A percentile compares a stretch with the other conserved stretches of the same genome.
These are phyloP conservation scores for Aspergillus oerlinghausenensis DNA, from an alignment of 2,329 filamentous ascomycete species.

Conservation along the genomic window DNA sequence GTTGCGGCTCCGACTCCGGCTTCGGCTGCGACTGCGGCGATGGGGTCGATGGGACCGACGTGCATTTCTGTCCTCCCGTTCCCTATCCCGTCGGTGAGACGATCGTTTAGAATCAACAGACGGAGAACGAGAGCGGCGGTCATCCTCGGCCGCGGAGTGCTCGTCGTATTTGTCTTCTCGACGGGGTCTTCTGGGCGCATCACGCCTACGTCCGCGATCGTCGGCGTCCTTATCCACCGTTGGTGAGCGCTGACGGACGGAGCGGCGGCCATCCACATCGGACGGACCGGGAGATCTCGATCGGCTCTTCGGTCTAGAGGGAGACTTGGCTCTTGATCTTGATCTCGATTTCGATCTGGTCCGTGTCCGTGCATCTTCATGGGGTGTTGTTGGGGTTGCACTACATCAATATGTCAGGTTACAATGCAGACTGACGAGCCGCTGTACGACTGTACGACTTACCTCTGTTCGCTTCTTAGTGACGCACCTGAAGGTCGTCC, in stretches of 20 bases:
- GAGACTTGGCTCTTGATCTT: conserved; percentile 20
- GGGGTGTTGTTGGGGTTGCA: conserved; percentile 31
- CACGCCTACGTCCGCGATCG: conserved; percentile 27
- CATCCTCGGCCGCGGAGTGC: conserved; percentile 26
- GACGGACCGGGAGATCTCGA: conserved; percentile 40
- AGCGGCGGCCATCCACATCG: conserved; percentile 46
- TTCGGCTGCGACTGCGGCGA: conserved; percentile 39
- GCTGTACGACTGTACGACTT: conserved; percentile 10
- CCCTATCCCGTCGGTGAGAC: conserved; percentile 58
- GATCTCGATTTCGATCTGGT: conserved; percentile 26
- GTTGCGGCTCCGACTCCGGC: conserved; percentile 19
- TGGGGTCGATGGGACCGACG: conserved; percentile 47
- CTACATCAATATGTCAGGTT: conserved; percentile 13
- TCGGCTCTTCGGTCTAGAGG: conserved; percentile 24
- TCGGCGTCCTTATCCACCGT: conserved; percentile 30
- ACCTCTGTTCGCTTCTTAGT: conserved; percentile 26
- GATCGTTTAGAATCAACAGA: conserved; percentile 59
- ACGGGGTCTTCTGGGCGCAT: conserved; percentile 24
- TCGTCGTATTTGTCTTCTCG: conserved; percentile 46
- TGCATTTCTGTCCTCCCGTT: conserved; percentile 46
- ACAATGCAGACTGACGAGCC: not conserved
- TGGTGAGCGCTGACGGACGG: conserved; percentile 49
- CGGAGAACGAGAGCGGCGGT: conserved; percentile 59
- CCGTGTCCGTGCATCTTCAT: conserved; percentile 25
- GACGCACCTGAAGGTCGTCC: conserved; percentile 24